Evolutionary conservation across 225 moss, liverwort and hornwort species (phyloP).

Genomic region (Pseudisothecium myosuroides): DNA sequence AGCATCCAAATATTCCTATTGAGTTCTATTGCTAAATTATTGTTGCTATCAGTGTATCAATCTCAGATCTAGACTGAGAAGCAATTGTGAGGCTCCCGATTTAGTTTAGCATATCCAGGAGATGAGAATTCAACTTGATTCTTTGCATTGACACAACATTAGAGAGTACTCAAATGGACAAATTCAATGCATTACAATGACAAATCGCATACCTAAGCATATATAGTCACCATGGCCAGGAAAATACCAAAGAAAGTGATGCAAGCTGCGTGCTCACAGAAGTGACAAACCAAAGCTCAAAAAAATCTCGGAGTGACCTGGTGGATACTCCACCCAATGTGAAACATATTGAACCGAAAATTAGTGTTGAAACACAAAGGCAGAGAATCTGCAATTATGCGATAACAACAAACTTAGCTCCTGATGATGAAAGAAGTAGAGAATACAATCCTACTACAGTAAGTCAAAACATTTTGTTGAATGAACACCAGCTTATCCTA

Average conservation of each 20-base stretch:
- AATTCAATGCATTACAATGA: not conserved
- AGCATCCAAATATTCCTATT: not conserved
- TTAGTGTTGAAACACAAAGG: constrained; percentile 36
- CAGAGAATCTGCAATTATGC: constrained; percentile 34
- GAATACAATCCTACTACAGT: not conserved
- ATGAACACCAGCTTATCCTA: not conserved
- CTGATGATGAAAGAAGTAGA: not conserved
- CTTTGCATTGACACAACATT: not conserved
- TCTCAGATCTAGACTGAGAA: not conserved
- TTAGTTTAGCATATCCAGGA: not conserved
- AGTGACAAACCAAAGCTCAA: not conserved
- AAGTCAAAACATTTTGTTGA: not conserved
- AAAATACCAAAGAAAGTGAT: not conserved
- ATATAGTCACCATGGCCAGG: not conserved
- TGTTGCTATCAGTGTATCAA: not conserved
- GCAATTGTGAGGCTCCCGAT: not conserved
- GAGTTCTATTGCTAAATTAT: not conserved
- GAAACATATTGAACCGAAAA: constrained; percentile 51
- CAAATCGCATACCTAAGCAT: not conserved
- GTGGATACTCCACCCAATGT: not conserved
- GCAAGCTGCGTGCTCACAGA: not conserved
- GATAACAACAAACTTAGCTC: not conserved
- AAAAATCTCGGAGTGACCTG: not conserved
- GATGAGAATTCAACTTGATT: not conserved
- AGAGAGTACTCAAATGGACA: not conserved